Evolutionary conservation across 768 basidiomycete genomes (phyloP).

Genomic region (Lactifluus volemus): DNA sequence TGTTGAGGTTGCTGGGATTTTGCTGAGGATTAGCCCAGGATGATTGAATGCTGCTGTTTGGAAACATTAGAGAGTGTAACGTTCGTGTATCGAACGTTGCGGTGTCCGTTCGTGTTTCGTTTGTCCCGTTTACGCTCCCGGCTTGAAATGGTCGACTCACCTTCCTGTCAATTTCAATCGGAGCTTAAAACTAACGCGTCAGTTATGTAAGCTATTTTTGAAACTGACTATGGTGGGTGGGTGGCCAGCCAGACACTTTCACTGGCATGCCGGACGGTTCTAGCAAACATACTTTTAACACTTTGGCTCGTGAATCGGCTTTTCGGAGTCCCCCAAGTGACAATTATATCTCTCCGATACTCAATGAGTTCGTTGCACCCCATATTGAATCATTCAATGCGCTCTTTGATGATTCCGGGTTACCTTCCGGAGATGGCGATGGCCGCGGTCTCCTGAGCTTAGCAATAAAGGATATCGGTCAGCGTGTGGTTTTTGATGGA

Average conservation of each 20-base stretch:
- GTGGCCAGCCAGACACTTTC: no score
- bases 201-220: constrained; percentile 3
- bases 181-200: constrained; percentile 6
- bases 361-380: constrained; percentile 89
- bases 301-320: constrained; percentile 64
- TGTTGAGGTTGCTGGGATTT: constrained; percentile 53
- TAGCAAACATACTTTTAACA: constrained; percentile 59
- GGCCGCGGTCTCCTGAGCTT: constrained; percentile 73
- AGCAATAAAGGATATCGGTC: constrained; percentile 75
- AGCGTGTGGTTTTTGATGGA: constrained; percentile 90
- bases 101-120: neutral
- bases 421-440: constrained; percentile 63
- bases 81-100: neutral
- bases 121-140: neutral
- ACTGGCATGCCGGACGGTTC: constrained; percentile 44
- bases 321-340: constrained; percentile 70
- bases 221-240: no score
- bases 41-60: constrained; percentile 40
- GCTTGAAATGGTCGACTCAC: neutral
- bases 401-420: constrained; percentile 87
- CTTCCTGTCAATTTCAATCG: constrained; percentile 6
- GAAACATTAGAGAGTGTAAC: constrained; percentile 52
- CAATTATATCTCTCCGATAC: constrained; percentile 62
- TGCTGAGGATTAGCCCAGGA: constrained; percentile 63
- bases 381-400: constrained; percentile 97